Percentiles rank a stretch among this genome's conserved stretches.
These are phyloP conservation scores for Starmerella gropengiesseri DNA, from an alignment of 805 yeast species.

Conservation along the genomic window DNA sequence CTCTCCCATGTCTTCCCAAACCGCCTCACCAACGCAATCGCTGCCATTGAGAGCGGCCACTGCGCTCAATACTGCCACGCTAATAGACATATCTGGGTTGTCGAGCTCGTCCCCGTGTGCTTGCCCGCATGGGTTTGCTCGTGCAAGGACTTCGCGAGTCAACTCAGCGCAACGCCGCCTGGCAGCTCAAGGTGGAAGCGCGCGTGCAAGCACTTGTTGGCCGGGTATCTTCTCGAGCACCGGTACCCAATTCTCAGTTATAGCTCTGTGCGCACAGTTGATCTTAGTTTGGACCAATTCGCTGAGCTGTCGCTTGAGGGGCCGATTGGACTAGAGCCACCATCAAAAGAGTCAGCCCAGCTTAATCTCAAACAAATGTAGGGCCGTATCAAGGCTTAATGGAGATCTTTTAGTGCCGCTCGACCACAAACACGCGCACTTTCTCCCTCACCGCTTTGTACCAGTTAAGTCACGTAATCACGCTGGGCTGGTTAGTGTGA, in stretches of 20 bases:
- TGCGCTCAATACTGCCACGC: slow-evolving; percentile 4
- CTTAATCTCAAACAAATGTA: too few species aligned
- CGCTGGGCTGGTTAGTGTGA: too few species aligned
- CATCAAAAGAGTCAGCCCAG: too few species aligned
- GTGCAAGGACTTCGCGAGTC: slow-evolving; percentile 15
- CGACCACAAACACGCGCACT: too few species aligned
- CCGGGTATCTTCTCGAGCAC: slow-evolving; percentile 14
- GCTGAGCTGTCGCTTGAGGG: background rate
- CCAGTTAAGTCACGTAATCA: too few species aligned
- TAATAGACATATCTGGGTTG: background rate
- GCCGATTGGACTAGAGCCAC: background rate
- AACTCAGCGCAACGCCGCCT: background rate
- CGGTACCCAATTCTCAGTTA: slow-evolving; percentile 11
- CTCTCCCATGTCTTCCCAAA: slow-evolving; percentile 21
- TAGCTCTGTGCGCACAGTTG: background rate
- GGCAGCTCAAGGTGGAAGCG: slow-evolving; percentile 8
- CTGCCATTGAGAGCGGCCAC: slow-evolving; percentile 16
- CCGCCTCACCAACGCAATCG: slow-evolving; percentile 20
- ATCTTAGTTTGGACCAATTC: background rate
- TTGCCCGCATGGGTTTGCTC: slow-evolving; percentile 20
- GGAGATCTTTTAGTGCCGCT: too few species aligned
- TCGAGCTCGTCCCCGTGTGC: slow-evolving; percentile 12
- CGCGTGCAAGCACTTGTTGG: slow-evolving; percentile 22
- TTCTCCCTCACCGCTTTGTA: too few species aligned
- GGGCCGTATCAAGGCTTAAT: too few species aligned